Evolutionary conservation across 257 asterid species (phyloP).

Genomic region (Solanum dulcamara): DNA sequence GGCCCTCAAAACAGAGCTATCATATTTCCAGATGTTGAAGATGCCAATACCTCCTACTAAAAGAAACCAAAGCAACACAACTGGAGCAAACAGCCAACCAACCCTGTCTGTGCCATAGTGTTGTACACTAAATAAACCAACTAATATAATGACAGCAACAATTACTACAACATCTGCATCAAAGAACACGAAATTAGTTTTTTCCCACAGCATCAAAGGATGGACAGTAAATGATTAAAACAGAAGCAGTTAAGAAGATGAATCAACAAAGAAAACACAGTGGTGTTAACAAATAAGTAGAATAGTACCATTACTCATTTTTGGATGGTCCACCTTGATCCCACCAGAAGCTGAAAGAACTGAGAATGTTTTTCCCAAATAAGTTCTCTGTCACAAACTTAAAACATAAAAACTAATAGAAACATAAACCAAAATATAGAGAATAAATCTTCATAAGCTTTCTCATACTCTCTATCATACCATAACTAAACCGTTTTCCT

Average conservation of each 20-base stretch:
- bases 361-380: conserved; percentile 17
- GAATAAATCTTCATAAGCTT: neutral
- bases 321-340: conserved; percentile 75
- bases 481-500: neutral
- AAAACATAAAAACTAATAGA: neutral
- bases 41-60: conserved; percentile 91
- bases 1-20: conserved; percentile 74
- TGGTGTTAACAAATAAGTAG: neutral
- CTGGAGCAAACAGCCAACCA: conserved; percentile 95
- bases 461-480: neutral
- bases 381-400: conserved; percentile 3
- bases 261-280: neutral
- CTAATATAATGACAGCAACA: conserved; percentile 76
- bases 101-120: conserved; percentile 96
- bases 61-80: conserved; percentile 88
- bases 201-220: neutral
- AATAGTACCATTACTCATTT: conserved; percentile 69
- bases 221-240: neutral
- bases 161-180: conserved; percentile 74
- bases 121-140: conserved; percentile 90
- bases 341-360: conserved; percentile 97
- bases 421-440: neutral
- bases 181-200: neutral
- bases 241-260: neutral
- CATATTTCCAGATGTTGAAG: conserved; percentile 63